Conservation (phyloP, 768 basidiomycete species). For the Kwoniella botswanensis region DNA sequence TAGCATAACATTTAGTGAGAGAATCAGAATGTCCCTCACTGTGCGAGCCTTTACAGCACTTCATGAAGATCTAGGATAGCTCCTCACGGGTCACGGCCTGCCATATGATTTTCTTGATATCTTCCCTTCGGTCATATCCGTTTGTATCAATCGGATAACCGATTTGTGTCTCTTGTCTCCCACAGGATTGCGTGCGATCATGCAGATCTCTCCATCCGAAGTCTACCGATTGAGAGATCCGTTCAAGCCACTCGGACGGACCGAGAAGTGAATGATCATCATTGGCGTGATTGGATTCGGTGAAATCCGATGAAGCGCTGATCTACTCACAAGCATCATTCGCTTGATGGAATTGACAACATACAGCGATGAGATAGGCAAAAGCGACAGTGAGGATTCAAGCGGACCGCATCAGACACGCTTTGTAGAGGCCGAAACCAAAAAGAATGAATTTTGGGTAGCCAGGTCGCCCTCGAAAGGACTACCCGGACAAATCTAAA, state of each 20-base stretch:
- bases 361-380: too few species aligned
- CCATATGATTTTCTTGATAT: not conserved
- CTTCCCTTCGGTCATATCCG: not conserved
- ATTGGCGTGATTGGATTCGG: not conserved
- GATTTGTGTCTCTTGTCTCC: not conserved
- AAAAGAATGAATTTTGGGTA: slow-evolving; percentile 29
- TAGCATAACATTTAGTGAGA: too few species aligned
- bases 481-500: slow-evolving; percentile 51
- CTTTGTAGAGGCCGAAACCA: not conserved
- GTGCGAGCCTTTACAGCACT: too few species aligned
- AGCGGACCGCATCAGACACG: not conserved
- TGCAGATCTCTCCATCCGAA: not conserved
- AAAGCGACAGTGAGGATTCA: too few species aligned
- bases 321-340: not conserved
- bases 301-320: not conserved
- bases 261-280: not conserved
- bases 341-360: too few species aligned
- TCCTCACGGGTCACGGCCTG: not conserved
- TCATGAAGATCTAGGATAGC: not conserved
- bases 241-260: not conserved
- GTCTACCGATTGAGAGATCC: not conserved
- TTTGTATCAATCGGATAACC: not conserved
- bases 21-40: too few species aligned
- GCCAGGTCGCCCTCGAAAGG: slow-evolving; percentile 54
- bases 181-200: not conserved